Conservation (phyloP, 331 rosid genomes). For the Ulmus americana region DNA sequence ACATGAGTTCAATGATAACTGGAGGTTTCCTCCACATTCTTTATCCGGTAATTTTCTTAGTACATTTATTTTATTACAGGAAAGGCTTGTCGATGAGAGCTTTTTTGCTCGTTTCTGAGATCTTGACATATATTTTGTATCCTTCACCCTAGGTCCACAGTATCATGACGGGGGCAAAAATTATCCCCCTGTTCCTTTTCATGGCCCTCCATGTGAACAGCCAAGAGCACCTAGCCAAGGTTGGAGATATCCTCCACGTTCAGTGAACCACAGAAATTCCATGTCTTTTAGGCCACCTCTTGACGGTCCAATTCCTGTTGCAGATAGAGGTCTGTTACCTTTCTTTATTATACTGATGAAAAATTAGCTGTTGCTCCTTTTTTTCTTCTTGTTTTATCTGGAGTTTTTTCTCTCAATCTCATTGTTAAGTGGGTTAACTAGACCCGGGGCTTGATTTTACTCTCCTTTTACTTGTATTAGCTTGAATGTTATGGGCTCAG, state of each 20-base stretch:
- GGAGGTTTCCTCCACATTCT: constrained; percentile 59
- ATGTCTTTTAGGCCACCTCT: constrained; percentile 70
- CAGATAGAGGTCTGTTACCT: constrained; percentile 51
- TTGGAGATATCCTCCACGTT: constrained; percentile 73
- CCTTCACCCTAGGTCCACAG: constrained; percentile 42
- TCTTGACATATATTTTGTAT: constrained; percentile 12
- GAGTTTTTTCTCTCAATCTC: too few relatives aligned
- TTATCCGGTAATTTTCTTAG: constrained; percentile 46
- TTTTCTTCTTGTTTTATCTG: too few relatives aligned
- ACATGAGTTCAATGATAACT: constrained; percentile 55
- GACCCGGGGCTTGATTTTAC: too few relatives aligned
- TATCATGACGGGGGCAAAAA: constrained; percentile 52
- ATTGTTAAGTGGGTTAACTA: too few relatives aligned
- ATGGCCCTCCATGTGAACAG: constrained; percentile 71
- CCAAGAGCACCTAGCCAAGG: constrained; percentile 60
- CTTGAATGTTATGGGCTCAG: constrained; percentile 1
- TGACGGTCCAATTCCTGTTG: constrained; percentile 65
- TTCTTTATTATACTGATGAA: background rate
- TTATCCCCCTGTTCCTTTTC: constrained; percentile 43
- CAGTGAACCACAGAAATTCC: constrained; percentile 53
- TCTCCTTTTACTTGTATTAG: background rate
- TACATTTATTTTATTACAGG: background rate
- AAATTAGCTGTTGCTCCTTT: background rate
- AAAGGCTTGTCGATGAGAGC: background rate
- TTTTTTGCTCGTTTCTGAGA: constrained; percentile 10